Percentiles rank a stretch among this genome's conserved stretches.
These are phyloP conservation scores for Protomyces inouyei DNA, from an alignment of 1,139 yeast species.

Conservation along the genomic window DNA sequence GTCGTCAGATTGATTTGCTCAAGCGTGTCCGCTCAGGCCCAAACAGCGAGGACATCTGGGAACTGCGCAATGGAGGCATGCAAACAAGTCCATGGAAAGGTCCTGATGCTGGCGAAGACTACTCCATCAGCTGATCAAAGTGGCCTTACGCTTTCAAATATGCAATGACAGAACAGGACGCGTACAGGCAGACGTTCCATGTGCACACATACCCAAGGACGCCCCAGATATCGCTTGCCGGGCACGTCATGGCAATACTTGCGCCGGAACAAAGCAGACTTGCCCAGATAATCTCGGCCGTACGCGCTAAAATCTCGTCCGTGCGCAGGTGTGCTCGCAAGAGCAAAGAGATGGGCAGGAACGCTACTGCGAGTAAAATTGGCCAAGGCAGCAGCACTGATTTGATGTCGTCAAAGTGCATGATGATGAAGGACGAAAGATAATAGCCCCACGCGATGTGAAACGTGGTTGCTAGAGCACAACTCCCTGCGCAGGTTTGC, in stretches of 20 bases:
- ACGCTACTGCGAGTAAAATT: slow-evolving; percentile 10
- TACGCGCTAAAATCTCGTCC: slow-evolving; percentile 9
- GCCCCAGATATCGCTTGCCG: slow-evolving; percentile 13
- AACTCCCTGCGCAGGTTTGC: not conserved
- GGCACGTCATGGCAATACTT: slow-evolving; percentile 7
- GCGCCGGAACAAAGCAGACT: slow-evolving; percentile 3
- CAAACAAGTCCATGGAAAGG: not conserved
- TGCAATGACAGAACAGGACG: slow-evolving; percentile 9
- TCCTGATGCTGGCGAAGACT: not conserved
- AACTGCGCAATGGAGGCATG: slow-evolving; percentile 12
- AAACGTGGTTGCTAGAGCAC: slow-evolving; percentile 10
- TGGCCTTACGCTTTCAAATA: not conserved
- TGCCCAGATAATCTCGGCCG: not conserved
- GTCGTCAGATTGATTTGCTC: slow-evolving; percentile 13
- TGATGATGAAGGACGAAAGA: slow-evolving; percentile 10
- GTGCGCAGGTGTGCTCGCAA: slow-evolving; percentile 16
- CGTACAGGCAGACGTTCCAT: not conserved
- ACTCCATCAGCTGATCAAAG: not conserved
- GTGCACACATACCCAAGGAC: slow-evolving; percentile 10
- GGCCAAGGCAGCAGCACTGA: slow-evolving; percentile 18
- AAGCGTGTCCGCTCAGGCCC: slow-evolving; percentile 24
- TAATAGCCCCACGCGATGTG: slow-evolving; percentile 16
- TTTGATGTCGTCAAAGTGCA: slow-evolving; percentile 12
- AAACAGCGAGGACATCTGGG: slow-evolving; percentile 31
- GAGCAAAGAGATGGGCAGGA: slow-evolving; percentile 17